These are phyloP conservation scores for Botrytis squamosa DNA, from an alignment of 2,329 filamentous ascomycete species.

Conservation along the genomic window DNA sequence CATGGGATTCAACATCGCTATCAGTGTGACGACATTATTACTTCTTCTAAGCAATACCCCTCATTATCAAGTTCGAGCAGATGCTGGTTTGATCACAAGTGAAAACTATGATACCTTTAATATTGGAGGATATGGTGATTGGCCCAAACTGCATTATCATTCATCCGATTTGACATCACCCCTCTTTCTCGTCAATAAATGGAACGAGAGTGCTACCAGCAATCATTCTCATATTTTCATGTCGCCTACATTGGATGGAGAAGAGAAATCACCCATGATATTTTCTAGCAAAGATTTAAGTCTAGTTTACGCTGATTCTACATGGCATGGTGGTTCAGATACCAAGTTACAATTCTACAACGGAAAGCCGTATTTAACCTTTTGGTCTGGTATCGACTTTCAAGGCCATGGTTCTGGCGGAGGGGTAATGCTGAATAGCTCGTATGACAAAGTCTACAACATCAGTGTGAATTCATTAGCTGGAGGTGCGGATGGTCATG, in stretches of 20 bases:
- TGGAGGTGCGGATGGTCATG: conserved; percentile 17
- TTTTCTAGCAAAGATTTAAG: conserved; percentile 19
- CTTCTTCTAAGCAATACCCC: background rate
- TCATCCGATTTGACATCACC: conserved; percentile 11
- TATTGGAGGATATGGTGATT: conserved; percentile 13
- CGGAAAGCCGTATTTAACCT: conserved; percentile 12
- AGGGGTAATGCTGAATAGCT: conserved; percentile 16
- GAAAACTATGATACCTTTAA: conserved; percentile 10
- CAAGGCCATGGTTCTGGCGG: conserved; percentile 11
- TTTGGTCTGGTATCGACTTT: conserved; percentile 16
- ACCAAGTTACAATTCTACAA: conserved; percentile 12
- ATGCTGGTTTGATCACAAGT: conserved; percentile 8
- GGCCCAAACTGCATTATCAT: conserved; percentile 9
- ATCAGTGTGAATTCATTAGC: background rate
- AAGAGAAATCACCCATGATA: conserved; percentile 1
- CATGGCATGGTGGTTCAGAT: conserved; percentile 12
- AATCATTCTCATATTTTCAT: conserved; percentile 19
- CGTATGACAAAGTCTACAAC: conserved; percentile 7
- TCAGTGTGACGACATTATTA: background rate
- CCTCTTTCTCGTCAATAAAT: conserved; percentile 15
- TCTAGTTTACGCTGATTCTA: conserved; percentile 12
- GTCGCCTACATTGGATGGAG: conserved; percentile 1
- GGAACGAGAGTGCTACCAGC: conserved; percentile 13
- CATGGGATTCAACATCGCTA: background rate
- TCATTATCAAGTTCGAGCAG: background rate